Base-by-base conservation (phyloP, 805 yeast genomes). In the Lachancea kluyveri region DNA sequence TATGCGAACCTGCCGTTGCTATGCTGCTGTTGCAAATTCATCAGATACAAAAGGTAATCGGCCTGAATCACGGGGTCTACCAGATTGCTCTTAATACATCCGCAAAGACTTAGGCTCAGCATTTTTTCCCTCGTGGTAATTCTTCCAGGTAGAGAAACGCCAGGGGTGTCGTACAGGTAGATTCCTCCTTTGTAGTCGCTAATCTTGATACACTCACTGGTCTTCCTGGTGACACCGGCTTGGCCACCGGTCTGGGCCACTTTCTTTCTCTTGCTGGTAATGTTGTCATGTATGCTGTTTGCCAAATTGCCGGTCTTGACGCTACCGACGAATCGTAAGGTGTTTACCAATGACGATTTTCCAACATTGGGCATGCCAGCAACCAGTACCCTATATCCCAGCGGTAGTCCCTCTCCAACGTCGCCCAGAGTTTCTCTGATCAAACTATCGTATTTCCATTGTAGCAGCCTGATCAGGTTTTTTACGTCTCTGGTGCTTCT, bases 281-380 rank as follows among this genome's bases (percentile, higher is more conserved):
- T 40, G 32, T 42, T 17, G 11, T 26, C 21, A 29, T 31, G 12
- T 14, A 24, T 6, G 28, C 27, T 12, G 33, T 33, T 27, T 46
- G 24, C 15, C 61, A 56, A 11, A 31, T 24, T 33, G 7, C 24
- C 37, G 3, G 24, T 30, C 17, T 37, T 36, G 20, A 44, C 47
- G 5, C 49, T 37, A 1, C 56, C 49, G 29, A 51, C 57, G 2
- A 69, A 66, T 37, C 96, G 60, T 30, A 88, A 59, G 0, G 79
- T 66, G 49, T 92, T 92, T 17, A 88, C 79, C 28, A 92, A 54
- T 0, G 96, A 81, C 8, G 95, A 82, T 57, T 92, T 92, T 0
- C 98, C 98, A n/a, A 87, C 94, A 53, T 92, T 92, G 1, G 98
- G 98, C 92, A 92, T 83, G 0, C 98, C 98, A 5, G 80, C 77